Percentiles rank a stretch among this genome's conserved stretches.
Conservation (phyloP, 805 yeast species). For the Wilhelminamyces savonicus region DNA sequence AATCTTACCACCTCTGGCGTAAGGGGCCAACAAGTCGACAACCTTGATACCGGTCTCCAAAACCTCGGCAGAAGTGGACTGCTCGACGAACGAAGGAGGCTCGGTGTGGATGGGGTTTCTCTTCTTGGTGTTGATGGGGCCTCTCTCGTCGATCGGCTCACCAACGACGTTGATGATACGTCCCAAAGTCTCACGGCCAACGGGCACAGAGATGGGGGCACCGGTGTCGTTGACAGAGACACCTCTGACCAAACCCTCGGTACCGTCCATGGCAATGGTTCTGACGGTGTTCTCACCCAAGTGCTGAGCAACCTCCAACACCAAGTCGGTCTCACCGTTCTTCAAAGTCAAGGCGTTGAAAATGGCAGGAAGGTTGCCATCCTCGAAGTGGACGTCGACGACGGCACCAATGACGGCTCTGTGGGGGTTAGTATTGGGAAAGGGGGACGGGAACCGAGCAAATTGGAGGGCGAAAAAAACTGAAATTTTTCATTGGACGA, state of each 20-base stretch:
- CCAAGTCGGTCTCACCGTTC: slow-evolving; percentile 70
- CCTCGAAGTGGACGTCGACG: slow-evolving; percentile 98
- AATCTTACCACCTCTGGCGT: slow-evolving; percentile 99
- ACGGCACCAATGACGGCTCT: slow-evolving; percentile 99
- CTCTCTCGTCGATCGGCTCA: slow-evolving; percentile 99
- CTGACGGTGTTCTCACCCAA: slow-evolving; percentile 99
- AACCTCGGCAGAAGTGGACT: slow-evolving; percentile 96
- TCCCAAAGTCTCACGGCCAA: slow-evolving; percentile 98
- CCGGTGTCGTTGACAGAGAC: slow-evolving; percentile 89
- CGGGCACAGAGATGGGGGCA: slow-evolving; percentile 98
- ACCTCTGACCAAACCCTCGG: slow-evolving; percentile 99
- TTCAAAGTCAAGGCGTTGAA: slow-evolving; percentile 92
- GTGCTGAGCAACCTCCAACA: slow-evolving; percentile 98
- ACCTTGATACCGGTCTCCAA: slow-evolving; percentile 99
- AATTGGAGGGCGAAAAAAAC: slow-evolving; percentile 1
- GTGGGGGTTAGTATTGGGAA: slow-evolving; percentile 27
- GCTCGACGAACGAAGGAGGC: slow-evolving; percentile 94
- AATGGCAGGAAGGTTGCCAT: slow-evolving; percentile 95
- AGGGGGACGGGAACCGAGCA: no score
- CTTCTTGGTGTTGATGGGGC: slow-evolving; percentile 89
- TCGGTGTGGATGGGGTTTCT: slow-evolving; percentile 99
- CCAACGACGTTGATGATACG: slow-evolving; percentile 97
- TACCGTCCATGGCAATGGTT: slow-evolving; percentile 99
- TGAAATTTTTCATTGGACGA: slow-evolving; percentile 25
- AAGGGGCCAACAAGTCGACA: slow-evolving; percentile 98